Base-by-base conservation (phyloP, 2,329 filamentous ascomycete species). In the Ophiostoma sp. region DNA sequence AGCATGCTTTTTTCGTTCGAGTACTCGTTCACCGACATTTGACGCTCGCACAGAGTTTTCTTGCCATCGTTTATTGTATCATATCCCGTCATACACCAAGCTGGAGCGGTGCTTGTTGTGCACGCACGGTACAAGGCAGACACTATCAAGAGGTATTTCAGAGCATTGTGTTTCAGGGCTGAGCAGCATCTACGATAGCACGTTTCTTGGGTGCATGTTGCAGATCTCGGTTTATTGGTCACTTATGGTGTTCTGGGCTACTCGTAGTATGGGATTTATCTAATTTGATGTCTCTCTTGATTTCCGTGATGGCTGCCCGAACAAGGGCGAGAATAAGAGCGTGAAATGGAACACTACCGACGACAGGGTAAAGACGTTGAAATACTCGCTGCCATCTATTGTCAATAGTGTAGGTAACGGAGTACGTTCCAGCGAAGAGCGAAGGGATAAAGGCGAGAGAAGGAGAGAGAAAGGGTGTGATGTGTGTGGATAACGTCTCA, bases 371-470 rank as follows among this genome's bases (percentile, higher is more conserved):
- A 5, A 49, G 27, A 45, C 18, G 44, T 40, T 38, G 9, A 63
- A 63, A 63, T 16, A 42, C 60, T 63, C 60, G 60, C 60, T 63
- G 60, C 18, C 14, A 63, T n/a, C 41, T 52, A n/a, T 16, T 42
- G 40, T 9, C 14, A n/a, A 27, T 55, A 55, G 49, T 27, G 49
- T 3, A 8, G 16, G 7, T 52, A 9, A 52, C n/a, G 47, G 9
- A 7, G n/a, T 47, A 47, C 12, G 16, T 47, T 14, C 47, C 47
- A 49, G 18, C 47, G 27, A 27, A 49, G 47, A 49, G 14, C 16
- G 14, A 49, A 16, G 18, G 47, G 47, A 49, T 49, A 55, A 55
- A 36, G 49, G 6, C n/a, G 27, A 55, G 27, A 18, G 49, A 8
- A 11, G 49, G 5, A 11, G 7, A 55, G 16, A 27, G 4, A 27